Evolutionary conservation across 2,329 filamentous ascomycete genomes (phyloP), one percentile per base, ranked within the genome.

Genomic region (Fusarium beomiforme): DNA sequence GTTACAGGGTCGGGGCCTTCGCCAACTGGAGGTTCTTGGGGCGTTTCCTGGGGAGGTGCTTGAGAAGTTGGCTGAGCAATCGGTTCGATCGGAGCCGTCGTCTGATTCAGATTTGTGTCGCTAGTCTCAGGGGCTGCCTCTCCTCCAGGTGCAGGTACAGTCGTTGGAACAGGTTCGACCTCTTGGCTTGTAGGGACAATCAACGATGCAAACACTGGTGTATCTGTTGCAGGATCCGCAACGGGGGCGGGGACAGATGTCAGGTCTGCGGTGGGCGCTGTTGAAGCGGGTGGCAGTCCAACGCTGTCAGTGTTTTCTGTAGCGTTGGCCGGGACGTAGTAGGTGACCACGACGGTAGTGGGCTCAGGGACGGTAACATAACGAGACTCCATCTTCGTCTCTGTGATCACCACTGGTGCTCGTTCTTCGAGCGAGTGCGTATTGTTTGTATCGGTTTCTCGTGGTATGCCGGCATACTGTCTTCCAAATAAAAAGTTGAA

Each of bases 401-500:
- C 23, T 14, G 55, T 72, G 31, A 72, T 58, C 34, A 72, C 60
- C 56, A 58, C 50, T 6, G 68, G 68, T 47, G 60, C 64, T 42
- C 64, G 61, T 51, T 69, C 65, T 51, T 67, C 54, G 59, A 69
- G 56, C 57, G 57, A 56, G 64, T 54, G 26, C 72, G 59, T 42
- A 68, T 70, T 67, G 64, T 64, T 44, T 53, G 64, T 57, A 69
- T 73, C 55, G 59, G 36, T 60, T 23, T 67, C 55, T 73, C 77
- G 85, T 50, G 86, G 86, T 70, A 88, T 80, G 66, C 84, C 86
- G 74, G 87, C 89, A 80, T 87, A 88, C 78, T 83, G 83, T 77
- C 82, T 85, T 55, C 85, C 85, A 62, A 83, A 78, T 59, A 88
- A 80, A 51, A 78, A 84, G 59, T 86, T 88, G 63, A 86, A 82